Conservation (phyloP, 2,329 filamentous ascomycete genomes). For the Trichophyton rubrum region DNA sequence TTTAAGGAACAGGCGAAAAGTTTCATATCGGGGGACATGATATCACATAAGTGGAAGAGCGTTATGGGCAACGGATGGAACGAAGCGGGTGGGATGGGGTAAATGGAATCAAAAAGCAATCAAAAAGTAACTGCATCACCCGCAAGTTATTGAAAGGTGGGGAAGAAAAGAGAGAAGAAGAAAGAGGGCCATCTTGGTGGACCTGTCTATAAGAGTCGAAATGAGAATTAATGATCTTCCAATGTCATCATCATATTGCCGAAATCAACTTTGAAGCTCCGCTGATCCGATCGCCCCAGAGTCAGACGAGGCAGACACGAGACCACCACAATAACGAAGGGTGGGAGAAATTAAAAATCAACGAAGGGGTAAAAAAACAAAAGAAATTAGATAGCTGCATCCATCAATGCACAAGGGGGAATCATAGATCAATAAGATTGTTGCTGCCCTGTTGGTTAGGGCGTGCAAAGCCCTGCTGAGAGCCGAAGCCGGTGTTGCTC, state of each 20-base stretch:
- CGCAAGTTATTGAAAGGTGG: background rate
- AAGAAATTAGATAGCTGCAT: background rate
- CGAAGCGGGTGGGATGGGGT: background rate
- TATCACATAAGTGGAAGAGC: background rate
- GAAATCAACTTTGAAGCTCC: background rate
- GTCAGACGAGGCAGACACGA: background rate
- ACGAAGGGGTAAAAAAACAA: background rate
- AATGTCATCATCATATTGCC: background rate
- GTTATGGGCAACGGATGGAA: background rate
- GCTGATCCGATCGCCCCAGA: background rate
- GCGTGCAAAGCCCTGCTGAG: slow-evolving; percentile 34
- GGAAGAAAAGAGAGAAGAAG: background rate
- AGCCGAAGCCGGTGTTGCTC: slow-evolving; percentile 44
- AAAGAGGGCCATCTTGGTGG: background rate
- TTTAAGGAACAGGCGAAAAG: background rate
- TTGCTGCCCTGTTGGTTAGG: slow-evolving; percentile 35
- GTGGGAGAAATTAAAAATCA: background rate
- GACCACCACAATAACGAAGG: background rate
- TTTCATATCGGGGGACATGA: background rate
- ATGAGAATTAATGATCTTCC: background rate
- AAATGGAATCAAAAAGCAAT: background rate
- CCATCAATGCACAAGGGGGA: background rate
- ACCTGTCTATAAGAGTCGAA: background rate
- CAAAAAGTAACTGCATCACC: background rate
- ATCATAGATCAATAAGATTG: slow-evolving; percentile 50